Base-by-base conservation (phyloP, 768 basidiomycete species). In the Boletus pseudopeckii region DNA sequence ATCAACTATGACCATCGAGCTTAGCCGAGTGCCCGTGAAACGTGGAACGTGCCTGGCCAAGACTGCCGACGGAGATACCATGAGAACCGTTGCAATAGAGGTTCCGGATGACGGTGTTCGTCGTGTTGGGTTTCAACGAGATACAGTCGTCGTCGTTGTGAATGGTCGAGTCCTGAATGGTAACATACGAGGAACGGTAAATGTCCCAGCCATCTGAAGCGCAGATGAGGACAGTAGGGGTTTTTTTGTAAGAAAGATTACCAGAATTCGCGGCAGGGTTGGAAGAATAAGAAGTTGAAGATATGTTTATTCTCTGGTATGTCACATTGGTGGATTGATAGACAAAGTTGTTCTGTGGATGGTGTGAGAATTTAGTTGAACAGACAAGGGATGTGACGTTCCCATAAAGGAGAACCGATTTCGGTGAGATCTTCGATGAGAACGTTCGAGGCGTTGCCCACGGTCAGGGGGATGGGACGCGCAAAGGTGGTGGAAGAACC, bases 31-130 rank as follows among this genome's bases (percentile, higher is more conserved):
- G 20, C 10, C 40, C 26, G n/a, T 24, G 26, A 48, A 46, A 45
- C 48, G n/a, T n/a, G n/a, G n/a, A n/a, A 22, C 22, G 8, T 20
- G 59, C 61, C 62, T 79, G 77, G 9, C 77, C 78, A 2, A 80
- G 66, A 26, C 77, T 78, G 7, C 78, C 78, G 32, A 81, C 77
- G 28, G 77, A 78, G 59, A 80, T 74, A 44, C 79, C 78, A 56
- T 63, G 52, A 11, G 61, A 63, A 2, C 54, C 57, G 53, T 76
- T 77, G 64, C 76, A 80, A 54, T 60, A 65, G 55, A 80, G 65
- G 57, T 79, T 75, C 14, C 61, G 62, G 15, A 79, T 71, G 24
- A 72, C 47, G 24, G 74, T 70, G 55, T 77, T 63, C 4, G 78
- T 78, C 20, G 75, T 72, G 59, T 60, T 63, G 5, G 54, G 61